phyloP scores from a whole-genome alignment of 2,329 filamentous ascomycete species.

The Mariannaea elegans region DNA sequence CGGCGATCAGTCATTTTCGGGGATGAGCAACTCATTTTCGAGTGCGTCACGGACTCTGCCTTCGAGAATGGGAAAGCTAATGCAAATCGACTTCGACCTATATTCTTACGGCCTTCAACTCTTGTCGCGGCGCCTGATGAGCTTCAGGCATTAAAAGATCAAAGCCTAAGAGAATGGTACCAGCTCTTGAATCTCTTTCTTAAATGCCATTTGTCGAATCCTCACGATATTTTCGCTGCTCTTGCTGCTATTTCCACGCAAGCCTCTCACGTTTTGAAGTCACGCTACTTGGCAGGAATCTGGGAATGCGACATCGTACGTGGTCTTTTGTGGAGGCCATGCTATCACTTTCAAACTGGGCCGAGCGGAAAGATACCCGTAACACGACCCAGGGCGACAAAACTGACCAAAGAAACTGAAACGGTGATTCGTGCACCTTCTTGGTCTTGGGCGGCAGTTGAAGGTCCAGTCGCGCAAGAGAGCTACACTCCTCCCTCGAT shows the following conservation, averaged over 20 bases:
- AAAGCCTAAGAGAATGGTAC: slow-evolving; percentile 14
- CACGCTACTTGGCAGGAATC: slow-evolving; percentile 21
- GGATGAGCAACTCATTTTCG: slow-evolving; percentile 11
- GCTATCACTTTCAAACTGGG: background rate
- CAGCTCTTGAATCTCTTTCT: slow-evolving; percentile 3
- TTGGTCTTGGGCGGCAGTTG: slow-evolving; percentile 24
- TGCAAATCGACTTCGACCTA: background rate
- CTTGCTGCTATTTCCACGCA: slow-evolving; percentile 11
- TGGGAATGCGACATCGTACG: slow-evolving; percentile 21
- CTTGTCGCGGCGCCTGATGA: background rate
- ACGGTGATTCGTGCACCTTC: slow-evolving; percentile 19
- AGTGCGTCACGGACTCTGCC: background rate
- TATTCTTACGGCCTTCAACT: background rate
- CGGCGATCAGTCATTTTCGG: slow-evolving; percentile 14
- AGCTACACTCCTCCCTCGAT: background rate
- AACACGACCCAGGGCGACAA: slow-evolving; percentile 11
- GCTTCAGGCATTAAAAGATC: background rate
- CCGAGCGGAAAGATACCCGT: background rate
- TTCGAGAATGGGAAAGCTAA: background rate
- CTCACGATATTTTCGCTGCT: slow-evolving; percentile 24
- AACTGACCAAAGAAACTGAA: background rate
- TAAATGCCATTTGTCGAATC: slow-evolving; percentile 15
- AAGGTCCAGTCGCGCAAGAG: slow-evolving; percentile 3
- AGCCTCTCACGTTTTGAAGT: background rate
- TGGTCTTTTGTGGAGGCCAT: slow-evolving; percentile 8